Evolutionary conservation across 2,329 filamentous ascomycete species (phyloP).

Genomic region (Clonostachys rosea): DNA sequence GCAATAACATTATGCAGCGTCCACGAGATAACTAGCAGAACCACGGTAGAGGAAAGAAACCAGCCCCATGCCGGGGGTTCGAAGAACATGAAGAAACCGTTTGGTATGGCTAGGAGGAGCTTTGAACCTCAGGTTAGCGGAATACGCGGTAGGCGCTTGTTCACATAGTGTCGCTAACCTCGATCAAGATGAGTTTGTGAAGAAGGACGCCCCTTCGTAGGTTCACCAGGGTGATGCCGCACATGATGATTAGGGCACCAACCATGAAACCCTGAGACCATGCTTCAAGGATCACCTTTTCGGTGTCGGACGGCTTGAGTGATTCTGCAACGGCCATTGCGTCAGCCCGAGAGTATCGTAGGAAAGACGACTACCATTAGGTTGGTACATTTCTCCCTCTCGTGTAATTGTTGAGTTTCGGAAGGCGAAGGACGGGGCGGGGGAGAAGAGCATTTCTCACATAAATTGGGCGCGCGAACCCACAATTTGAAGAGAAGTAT

Average conservation of each 20-base stretch:
- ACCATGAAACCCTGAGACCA: constrained; percentile 45
- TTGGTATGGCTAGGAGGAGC: constrained; percentile 50
- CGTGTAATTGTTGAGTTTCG: too few species aligned
- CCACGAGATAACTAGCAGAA: constrained; percentile 60
- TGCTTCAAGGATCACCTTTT: constrained; percentile 30
- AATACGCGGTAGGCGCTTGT: not conserved
- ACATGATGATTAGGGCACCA: constrained; percentile 41
- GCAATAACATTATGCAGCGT: constrained; percentile 61
- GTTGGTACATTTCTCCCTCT: too few species aligned
- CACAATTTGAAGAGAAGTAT: too few species aligned
- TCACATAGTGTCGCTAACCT: too few species aligned
- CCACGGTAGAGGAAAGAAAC: constrained; percentile 57
- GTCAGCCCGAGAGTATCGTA: too few species aligned
- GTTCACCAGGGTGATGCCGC: constrained; percentile 38
- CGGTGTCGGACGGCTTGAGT: constrained; percentile 7
- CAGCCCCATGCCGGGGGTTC: constrained; percentile 49
- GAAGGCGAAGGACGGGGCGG: too few species aligned
- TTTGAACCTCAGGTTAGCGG: constrained; percentile 14
- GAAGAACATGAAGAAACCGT: constrained; percentile 57
- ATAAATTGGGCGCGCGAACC: too few species aligned
- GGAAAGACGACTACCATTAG: too few species aligned
- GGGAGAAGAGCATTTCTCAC: too few species aligned
- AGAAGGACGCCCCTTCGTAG: constrained; percentile 40
- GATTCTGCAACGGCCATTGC: too few species aligned
- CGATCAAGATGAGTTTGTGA: constrained; percentile 43